phyloP scores from a whole-genome alignment of 805 yeast genomes.

The Candida maltosa region DNA sequence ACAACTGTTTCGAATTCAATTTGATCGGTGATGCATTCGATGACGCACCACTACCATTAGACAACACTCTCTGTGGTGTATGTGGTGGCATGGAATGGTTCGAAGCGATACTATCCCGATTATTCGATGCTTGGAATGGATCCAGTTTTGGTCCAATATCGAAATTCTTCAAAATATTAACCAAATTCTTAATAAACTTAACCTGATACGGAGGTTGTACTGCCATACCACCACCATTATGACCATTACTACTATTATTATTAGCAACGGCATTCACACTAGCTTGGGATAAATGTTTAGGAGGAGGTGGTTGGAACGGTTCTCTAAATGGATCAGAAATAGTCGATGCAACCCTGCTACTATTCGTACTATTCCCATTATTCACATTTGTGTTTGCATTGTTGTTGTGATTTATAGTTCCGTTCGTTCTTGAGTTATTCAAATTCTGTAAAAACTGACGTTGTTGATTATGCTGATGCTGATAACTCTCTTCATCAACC shows the following conservation, averaged over 20 bases:
- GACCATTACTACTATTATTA: neutral
- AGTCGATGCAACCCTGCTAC: no score
- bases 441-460: conserved; percentile 10
- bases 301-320: conserved; percentile 2
- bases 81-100: neutral
- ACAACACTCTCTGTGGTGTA: conserved; percentile 3
- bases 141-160: conserved; percentile 27
- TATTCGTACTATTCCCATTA: no score
- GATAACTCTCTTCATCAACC: conserved; percentile 28
- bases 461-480: conserved; percentile 17
- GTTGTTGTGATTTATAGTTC: neutral
- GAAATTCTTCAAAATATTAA: conserved; percentile 33
- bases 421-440: conserved; percentile 6
- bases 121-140: neutral
- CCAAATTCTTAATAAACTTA: conserved; percentile 31
- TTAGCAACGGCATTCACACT: neutral
- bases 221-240: no score
- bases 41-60: conserved; percentile 2
- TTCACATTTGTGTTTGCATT: neutral
- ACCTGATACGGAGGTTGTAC: conserved; percentile 24
- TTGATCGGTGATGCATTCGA: conserved; percentile 34
- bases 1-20: conserved; percentile 36
- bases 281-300: neutral
- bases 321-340: conserved; percentile 2
- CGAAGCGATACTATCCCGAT: conserved; percentile 2